A percentile compares a stretch with the other conserved stretches of the same genome.
Evolutionary conservation across 2,329 filamentous ascomycete genomes (phyloP).

Genomic region (Clarireedia monteithiana): DNA sequence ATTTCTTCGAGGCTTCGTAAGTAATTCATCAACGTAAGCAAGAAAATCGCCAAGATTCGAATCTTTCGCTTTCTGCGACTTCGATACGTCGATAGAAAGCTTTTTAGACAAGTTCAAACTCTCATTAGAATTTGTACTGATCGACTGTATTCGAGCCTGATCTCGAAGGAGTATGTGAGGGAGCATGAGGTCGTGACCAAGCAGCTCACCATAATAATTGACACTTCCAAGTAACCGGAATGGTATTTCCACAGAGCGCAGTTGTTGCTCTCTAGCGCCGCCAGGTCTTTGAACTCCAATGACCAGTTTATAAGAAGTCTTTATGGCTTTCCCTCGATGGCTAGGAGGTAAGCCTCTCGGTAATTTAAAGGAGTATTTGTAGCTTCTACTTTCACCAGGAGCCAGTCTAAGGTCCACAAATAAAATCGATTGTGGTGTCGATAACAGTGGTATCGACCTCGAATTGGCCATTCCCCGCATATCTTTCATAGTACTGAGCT

Average conservation of each 20-base stretch:
- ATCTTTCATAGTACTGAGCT: constrained; percentile 89
- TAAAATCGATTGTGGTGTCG: constrained; percentile 87
- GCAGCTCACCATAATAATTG: constrained; percentile 76
- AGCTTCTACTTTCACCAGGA: constrained; percentile 82
- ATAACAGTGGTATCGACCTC: constrained; percentile 83
- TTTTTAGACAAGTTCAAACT: constrained; percentile 9
- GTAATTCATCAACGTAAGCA: constrained; percentile 67
- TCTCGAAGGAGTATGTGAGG: constrained; percentile 87
- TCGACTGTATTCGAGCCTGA: constrained; percentile 45
- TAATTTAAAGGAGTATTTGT: constrained; percentile 77
- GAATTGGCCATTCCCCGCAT: constrained; percentile 85
- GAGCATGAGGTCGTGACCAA: constrained; percentile 90
- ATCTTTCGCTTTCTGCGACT: constrained; percentile 20
- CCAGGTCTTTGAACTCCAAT: constrained; percentile 86
- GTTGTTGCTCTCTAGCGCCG: constrained; percentile 68
- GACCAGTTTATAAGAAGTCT: constrained; percentile 83
- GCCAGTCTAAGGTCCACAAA: constrained; percentile 87
- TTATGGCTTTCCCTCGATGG: constrained; percentile 86
- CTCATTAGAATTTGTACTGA: constrained; percentile 17
- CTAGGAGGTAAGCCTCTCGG: constrained; percentile 86
- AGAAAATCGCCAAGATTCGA: constrained; percentile 58
- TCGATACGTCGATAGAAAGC: constrained; percentile 23
- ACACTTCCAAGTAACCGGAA: constrained; percentile 92
- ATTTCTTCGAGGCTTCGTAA: constrained; percentile 50
- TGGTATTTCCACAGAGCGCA: constrained; percentile 85